These are phyloP conservation scores for Cyclotella sp. DNA, from an alignment of 108 stramenopile species.

Conservation along the genomic window DNA sequence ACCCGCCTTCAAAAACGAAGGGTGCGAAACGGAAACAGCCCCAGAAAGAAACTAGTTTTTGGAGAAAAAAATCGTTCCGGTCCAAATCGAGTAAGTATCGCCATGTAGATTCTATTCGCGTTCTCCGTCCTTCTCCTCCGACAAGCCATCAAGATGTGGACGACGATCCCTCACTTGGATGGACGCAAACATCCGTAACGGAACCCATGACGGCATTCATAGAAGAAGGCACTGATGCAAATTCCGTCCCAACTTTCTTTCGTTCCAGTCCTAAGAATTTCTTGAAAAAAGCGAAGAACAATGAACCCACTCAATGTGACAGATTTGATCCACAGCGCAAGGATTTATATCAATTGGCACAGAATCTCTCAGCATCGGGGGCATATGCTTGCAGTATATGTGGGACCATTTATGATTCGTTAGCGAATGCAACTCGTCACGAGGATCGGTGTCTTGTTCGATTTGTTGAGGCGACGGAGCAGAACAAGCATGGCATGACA, in stretches of 20 bases:
- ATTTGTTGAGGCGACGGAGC: slow-evolving; percentile 25
- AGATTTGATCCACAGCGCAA: background rate
- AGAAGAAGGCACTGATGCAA: background rate
- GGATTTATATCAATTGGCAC: background rate
- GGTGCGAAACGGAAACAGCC: background rate
- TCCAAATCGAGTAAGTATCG: background rate
- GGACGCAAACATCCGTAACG: slow-evolving; percentile 5
- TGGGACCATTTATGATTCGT: slow-evolving; percentile 66
- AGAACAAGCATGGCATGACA: background rate
- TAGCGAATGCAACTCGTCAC: slow-evolving; percentile 61
- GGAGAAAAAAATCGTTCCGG: background rate
- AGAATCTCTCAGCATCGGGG: slow-evolving; percentile 23
- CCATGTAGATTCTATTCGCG: background rate
- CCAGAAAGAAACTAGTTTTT: background rate
- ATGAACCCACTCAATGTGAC: background rate
- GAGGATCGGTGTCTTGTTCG: slow-evolving; percentile 65
- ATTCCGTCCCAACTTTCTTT: background rate
- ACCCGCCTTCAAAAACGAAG: background rate
- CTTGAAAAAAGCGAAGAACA: slow-evolving; percentile 1
- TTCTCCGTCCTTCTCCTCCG: background rate
- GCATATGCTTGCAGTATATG: slow-evolving; percentile 85
- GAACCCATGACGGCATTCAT: background rate
- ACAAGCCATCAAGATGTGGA: background rate
- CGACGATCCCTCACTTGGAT: background rate
- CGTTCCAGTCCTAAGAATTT: background rate